Evolutionary conservation across 2,329 filamentous ascomycete species (phyloP).

Genomic region (Fusarium fujikuroi): DNA sequence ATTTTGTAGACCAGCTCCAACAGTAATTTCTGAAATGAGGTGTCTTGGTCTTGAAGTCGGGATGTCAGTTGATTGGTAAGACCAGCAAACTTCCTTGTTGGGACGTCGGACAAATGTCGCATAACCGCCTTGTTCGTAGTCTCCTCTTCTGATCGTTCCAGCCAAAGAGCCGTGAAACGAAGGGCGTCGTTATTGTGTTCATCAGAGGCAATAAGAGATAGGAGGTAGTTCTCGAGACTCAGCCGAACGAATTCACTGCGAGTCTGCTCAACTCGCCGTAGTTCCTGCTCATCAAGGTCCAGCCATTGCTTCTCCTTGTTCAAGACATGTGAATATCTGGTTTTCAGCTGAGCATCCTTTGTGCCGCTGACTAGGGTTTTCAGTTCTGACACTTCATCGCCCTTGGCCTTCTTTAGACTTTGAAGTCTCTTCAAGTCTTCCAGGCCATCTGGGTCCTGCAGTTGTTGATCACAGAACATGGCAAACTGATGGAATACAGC

Average conservation of each 20-base stretch:
- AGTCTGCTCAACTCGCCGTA: conserved; percentile 78
- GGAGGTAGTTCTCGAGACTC: conserved; percentile 92
- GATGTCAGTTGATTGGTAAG: conserved; percentile 98
- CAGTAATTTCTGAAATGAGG: conserved; percentile 81
- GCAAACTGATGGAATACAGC: conserved; percentile 96
- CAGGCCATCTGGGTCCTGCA: conserved; percentile 84
- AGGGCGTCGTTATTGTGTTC: conserved; percentile 89
- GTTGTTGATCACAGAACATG: conserved; percentile 91
- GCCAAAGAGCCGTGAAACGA: conserved; percentile 93
- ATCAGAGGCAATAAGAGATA: conserved; percentile 85
- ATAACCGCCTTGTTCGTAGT: conserved; percentile 81
- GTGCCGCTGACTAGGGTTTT: conserved; percentile 67
- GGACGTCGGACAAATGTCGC: conserved; percentile 76
- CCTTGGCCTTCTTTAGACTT: conserved; percentile 82
- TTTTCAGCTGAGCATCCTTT: conserved; percentile 63
- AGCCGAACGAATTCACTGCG: conserved; percentile 86
- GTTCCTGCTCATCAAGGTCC: conserved; percentile 88
- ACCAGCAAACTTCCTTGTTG: conserved; percentile 90
- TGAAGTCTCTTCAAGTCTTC: conserved; percentile 87
- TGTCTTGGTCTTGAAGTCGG: conserved; percentile 77
- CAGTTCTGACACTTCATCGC: conserved; percentile 81
- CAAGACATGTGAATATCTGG: conserved; percentile 69
- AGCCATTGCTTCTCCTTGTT: conserved; percentile 87
- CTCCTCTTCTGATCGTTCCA: conserved; percentile 82
- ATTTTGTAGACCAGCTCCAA: conserved; percentile 81